These are phyloP conservation scores for Hyaloscypha hepaticicola DNA, from an alignment of 495 filamentous ascomycete species.

Conservation along the genomic window DNA sequence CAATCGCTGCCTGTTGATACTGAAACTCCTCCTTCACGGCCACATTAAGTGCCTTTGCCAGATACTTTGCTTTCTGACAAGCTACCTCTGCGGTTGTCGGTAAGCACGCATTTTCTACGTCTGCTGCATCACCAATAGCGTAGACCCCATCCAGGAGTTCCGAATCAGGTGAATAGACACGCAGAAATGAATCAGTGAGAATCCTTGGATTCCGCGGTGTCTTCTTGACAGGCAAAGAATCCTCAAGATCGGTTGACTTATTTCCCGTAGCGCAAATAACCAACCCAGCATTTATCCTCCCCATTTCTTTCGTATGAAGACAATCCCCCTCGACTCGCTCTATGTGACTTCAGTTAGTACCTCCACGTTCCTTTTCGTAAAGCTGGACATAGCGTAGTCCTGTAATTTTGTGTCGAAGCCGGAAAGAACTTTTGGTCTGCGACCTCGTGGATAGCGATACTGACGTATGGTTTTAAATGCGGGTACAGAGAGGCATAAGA, in stretches of 20 bases:
- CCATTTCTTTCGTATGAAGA: conserved; percentile 33
- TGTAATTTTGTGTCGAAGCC: conserved; percentile 34
- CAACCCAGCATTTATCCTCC: conserved; percentile 31
- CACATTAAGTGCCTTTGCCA: conserved; percentile 49
- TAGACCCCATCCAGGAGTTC: conserved; percentile 55
- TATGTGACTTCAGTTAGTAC: conserved; percentile 33
- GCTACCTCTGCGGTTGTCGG: conserved; percentile 89
- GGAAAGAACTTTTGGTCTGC: conserved; percentile 31
- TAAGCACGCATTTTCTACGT: conserved; percentile 45
- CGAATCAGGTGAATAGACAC: conserved; percentile 21
- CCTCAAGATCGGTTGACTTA: conserved; percentile 28
- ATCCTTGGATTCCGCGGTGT: conserved; percentile 32
- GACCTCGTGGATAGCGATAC: conserved; percentile 37
- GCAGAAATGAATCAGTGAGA: conserved; percentile 34
- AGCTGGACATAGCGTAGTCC: conserved; percentile 33
- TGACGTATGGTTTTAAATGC: conserved; percentile 27
- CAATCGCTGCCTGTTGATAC: conserved; percentile 12
- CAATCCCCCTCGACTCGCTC: conserved; percentile 30
- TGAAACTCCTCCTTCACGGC: conserved; percentile 2
- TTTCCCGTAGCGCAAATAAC: conserved; percentile 40
- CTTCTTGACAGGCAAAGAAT: conserved; percentile 30
- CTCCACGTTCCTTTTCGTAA: conserved; percentile 28
- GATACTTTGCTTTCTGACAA: conserved; percentile 73
- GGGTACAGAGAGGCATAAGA: conserved; percentile 30
- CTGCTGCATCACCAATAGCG: conserved; percentile 78